These are phyloP conservation scores for Scedosporium apiospermum DNA, from an alignment of 2,329 filamentous ascomycete species.

Conservation along the genomic window DNA sequence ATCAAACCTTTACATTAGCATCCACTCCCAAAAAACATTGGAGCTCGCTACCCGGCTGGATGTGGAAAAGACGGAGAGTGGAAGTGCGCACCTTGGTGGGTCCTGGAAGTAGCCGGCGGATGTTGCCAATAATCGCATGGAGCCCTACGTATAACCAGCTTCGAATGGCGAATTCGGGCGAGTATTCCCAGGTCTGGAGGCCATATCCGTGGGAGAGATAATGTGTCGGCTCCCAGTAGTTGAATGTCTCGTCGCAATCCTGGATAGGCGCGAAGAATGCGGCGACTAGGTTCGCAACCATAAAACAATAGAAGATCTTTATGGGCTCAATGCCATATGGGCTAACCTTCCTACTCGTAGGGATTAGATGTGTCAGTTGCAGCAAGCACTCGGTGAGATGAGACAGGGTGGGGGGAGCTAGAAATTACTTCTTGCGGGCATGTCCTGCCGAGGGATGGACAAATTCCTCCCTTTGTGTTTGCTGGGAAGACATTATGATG, in stretches of 20 bases:
- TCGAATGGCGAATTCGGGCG: constrained; percentile 85
- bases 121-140: constrained; percentile 63
- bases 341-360: constrained; percentile 1
- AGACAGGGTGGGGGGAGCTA: neutral
- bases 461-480: constrained; percentile 21
- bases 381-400: neutral
- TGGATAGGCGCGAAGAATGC: constrained; percentile 84
- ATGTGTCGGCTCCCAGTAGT: constrained; percentile 97
- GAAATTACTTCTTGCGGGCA: constrained; percentile 40
- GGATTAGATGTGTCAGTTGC: neutral
- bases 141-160: constrained; percentile 86
- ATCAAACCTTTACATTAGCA: neutral
- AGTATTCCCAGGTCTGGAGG: constrained; percentile 97
- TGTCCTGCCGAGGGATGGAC: constrained; percentile 40
- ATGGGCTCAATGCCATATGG: constrained; percentile 53
- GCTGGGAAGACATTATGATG: constrained; percentile 29
- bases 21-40: neutral
- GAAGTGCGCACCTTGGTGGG: constrained; percentile 41
- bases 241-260: constrained; percentile 98
- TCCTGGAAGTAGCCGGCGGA: constrained; percentile 54
- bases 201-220: constrained; percentile 90
- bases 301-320: constrained; percentile 70
- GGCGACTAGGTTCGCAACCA: constrained; percentile 63
- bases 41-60: neutral
- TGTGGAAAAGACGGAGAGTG: neutral